Evolutionary conservation across 2,329 filamentous ascomycete genomes (phyloP).

Genomic region (Diaporthe longicolla): DNA sequence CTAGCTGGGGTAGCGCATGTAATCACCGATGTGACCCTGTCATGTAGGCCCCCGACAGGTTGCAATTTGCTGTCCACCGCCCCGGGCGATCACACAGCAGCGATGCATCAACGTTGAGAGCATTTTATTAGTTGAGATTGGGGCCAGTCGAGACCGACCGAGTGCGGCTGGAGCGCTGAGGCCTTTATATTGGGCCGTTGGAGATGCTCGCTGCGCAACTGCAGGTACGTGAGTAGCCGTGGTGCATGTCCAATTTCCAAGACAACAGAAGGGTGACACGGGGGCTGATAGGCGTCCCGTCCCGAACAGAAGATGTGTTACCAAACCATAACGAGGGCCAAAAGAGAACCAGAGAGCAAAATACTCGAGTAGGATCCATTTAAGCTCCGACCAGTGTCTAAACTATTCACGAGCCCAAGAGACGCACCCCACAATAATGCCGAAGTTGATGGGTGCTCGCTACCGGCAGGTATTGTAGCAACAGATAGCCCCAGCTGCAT

Average conservation of each 20-base stretch:
- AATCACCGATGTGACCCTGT: constrained; percentile 33
- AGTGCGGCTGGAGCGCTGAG: constrained; percentile 11
- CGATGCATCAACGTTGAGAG: constrained; percentile 9
- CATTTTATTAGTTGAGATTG: background rate
- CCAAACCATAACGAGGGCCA: background rate
- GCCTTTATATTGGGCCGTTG: background rate
- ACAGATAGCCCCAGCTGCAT: constrained; percentile 18
- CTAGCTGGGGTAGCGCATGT: constrained; percentile 21
- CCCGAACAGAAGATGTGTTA: background rate
- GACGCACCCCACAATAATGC: constrained; percentile 30
- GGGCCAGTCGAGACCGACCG: background rate
- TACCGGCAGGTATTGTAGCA: constrained; percentile 21
- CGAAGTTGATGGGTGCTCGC: constrained; percentile 25
- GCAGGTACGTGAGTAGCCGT: background rate
- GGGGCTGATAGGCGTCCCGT: background rate
- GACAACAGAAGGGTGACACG: constrained; percentile 1
- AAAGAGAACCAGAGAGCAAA: too few species aligned
- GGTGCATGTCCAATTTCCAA: background rate
- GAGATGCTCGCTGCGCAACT: background rate
- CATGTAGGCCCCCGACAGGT: constrained; percentile 16
- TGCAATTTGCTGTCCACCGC: constrained; percentile 26
- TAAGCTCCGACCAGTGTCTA: constrained; percentile 12
- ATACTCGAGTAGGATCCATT: background rate
- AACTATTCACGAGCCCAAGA: background rate
- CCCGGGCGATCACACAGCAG: constrained; percentile 18